Base-by-base conservation (phyloP, 2,329 filamentous ascomycete genomes). In the Fusarium oxysporum region DNA sequence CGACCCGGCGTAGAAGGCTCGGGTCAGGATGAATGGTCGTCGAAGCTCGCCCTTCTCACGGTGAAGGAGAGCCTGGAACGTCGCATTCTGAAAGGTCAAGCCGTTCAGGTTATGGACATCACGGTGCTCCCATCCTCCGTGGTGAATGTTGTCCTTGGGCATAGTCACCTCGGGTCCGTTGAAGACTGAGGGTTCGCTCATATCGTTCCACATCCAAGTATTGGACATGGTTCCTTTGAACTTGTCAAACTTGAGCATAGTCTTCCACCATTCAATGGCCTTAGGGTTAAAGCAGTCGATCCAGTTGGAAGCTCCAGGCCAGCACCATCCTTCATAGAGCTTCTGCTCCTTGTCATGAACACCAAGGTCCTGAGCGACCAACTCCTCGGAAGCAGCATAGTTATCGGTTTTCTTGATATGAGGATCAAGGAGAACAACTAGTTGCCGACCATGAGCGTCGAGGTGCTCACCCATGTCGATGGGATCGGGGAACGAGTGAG, bases 121-220 rank as follows among this genome's bases (percentile, higher is more conserved):
- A 71, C 96, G 93, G 81, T 99, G 96, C 82, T 99, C 96, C 96
- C 96, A 99, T 79, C 92, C 90, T 58, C 90, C 95, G 78, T 93
- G 85, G 81, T 99, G 96, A 35, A 99, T 83, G 80, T 99, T 99
- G 85, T 99, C 96, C 83, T 98, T 98, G 70, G 96, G 96, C 95
- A 98, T 98, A 9, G 96, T 98, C 6, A 95, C 97, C 82, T 99
- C 96, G 0, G 96, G 96, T 0, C 96, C 96, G 81, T 98, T 98
- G 86, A 99, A 99, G 4, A 99, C 96, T 0, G 96, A 98, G 1
- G 96, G 96, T 84, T 99, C 96, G 80, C 98, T 98, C 96, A 99
- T 99, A 81, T 99, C 96, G 81, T 99, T 99, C 96, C 96, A 99
- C 77, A 99, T 90, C 82, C 94, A 98, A 0, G 94, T 92, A 81